Conservation (phyloP, 768 basidiomycete genomes). For the Porphyrellus cyaneotinctus region DNA sequence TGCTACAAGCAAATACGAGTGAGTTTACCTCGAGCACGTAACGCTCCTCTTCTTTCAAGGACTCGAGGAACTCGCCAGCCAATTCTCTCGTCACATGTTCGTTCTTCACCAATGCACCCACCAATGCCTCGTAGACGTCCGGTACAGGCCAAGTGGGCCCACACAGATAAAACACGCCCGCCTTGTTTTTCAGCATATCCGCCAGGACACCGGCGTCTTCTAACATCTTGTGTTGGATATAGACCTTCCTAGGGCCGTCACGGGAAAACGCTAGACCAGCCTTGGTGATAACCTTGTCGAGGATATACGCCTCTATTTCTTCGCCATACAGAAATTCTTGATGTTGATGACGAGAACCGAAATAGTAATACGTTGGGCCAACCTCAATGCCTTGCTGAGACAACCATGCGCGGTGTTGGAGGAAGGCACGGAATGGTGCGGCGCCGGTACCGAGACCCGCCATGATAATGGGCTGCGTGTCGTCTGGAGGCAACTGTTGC, state of each 20-base stretch:
- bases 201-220: conserved; percentile 80
- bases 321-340: conserved; percentile 97
- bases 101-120: conserved; percentile 72
- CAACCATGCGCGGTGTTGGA: conserved; percentile 90
- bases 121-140: conserved; percentile 91
- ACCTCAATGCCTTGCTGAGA: conserved; percentile 70
- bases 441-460: conserved; percentile 98
- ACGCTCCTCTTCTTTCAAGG: conserved; percentile 92
- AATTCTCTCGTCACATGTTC: conserved; percentile 56
- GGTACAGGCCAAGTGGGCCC: conserved; percentile 99
- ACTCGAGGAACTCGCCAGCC: conserved; percentile 82
- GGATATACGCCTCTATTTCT: conserved; percentile 91
- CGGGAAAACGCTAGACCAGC: conserved; percentile 96
- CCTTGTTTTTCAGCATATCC: conserved; percentile 64
- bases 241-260: conserved; percentile 88
- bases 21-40: conserved; percentile 85
- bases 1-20: neutral
- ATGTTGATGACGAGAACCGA: conserved; percentile 92
- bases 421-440: conserved; percentile 98
- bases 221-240: conserved; percentile 98
- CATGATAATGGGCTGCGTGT: conserved; percentile 93
- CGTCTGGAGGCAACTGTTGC: conserved; percentile 71
- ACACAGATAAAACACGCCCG: conserved; percentile 92
- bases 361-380: conserved; percentile 97
- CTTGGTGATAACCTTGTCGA: conserved; percentile 78